Percentiles rank a stretch among this genome's conserved stretches.
phyloP scores from a whole-genome alignment of 2,329 filamentous ascomycete species.

The Clarireedia monteithiana region DNA sequence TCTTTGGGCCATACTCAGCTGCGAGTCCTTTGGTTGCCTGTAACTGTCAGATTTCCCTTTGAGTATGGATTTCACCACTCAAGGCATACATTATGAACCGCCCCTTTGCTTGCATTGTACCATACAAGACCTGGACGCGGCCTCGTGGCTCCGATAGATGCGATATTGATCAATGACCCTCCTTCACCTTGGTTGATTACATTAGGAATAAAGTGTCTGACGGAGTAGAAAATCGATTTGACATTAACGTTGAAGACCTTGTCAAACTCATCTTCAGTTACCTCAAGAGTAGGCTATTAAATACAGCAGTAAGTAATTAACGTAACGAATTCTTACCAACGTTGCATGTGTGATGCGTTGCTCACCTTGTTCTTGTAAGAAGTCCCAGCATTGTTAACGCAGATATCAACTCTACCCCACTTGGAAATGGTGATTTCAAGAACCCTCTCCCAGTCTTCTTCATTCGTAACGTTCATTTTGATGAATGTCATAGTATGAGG shows the following conservation, averaged over 20 bases:
- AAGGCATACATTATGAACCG: conserved; percentile 41
- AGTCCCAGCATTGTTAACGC: conserved; percentile 55
- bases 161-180: conserved; percentile 57
- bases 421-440: conserved; percentile 37
- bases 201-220: conserved; percentile 51
- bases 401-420: conserved; percentile 46
- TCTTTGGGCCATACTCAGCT: conserved; percentile 62
- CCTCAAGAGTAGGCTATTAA: conserved; percentile 46
- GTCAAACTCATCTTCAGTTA: conserved; percentile 60
- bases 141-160: conserved; percentile 54
- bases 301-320: neutral
- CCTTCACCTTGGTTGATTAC: conserved; percentile 49
- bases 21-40: conserved; percentile 59
- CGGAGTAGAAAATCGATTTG: conserved; percentile 53
- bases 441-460: conserved; percentile 44
- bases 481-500: conserved; percentile 31
- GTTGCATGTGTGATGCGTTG: neutral
- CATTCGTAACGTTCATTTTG: conserved; percentile 42
- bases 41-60: neutral
- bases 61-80: neutral
- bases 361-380: conserved; percentile 49
- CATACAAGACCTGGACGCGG: conserved; percentile 57
- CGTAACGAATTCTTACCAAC: neutral
- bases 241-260: conserved; percentile 62
- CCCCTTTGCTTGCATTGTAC: conserved; percentile 38